phyloP scores from a whole-genome alignment of 2,329 filamentous ascomycete genomes.

The Decorospora gaudefroyi region DNA sequence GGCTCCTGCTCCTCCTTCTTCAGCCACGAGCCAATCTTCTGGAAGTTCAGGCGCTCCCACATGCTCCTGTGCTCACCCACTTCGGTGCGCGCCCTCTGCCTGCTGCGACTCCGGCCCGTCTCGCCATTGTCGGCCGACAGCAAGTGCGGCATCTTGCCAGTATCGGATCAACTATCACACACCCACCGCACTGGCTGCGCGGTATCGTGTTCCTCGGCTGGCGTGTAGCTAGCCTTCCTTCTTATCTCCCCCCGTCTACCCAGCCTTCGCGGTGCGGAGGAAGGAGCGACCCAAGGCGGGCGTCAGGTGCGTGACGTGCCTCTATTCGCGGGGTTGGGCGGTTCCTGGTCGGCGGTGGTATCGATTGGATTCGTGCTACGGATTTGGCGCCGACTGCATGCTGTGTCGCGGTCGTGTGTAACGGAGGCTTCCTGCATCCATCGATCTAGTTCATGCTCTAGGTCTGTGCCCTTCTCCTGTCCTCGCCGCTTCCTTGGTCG shows the following conservation, averaged over 20 bases:
- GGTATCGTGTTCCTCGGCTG: slow-evolving; percentile 20
- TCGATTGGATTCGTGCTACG: slow-evolving; percentile 36
- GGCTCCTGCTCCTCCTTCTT: slow-evolving; percentile 47
- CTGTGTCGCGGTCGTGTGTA: slow-evolving; percentile 34
- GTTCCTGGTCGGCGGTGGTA: slow-evolving; percentile 13
- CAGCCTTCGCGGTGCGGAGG: slow-evolving; percentile 9
- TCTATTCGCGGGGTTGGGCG: slow-evolving; percentile 15
- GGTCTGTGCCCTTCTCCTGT: slow-evolving; percentile 10
- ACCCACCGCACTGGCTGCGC: slow-evolving; percentile 5
- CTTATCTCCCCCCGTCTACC: slow-evolving; percentile 8
- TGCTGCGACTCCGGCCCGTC: slow-evolving; percentile 36
- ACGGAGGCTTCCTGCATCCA: slow-evolving; percentile 39
- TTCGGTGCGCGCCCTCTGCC: slow-evolving; percentile 43
- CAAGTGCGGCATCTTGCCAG: slow-evolving; percentile 35
- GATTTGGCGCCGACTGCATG: slow-evolving; percentile 42
- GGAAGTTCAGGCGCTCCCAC: slow-evolving; percentile 46
- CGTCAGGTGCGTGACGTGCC: slow-evolving; percentile 11
- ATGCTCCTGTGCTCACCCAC: slow-evolving; percentile 42
- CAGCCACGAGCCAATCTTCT: slow-evolving; percentile 50
- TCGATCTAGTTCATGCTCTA: slow-evolving; percentile 26
- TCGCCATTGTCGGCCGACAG: slow-evolving; percentile 34
- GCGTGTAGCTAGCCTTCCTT: slow-evolving; percentile 10
- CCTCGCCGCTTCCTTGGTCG: background rate
- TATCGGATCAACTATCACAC: slow-evolving; percentile 1
- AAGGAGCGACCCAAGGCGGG: slow-evolving; percentile 3